phyloP scores from a whole-genome alignment of 2,329 filamentous ascomycete species.

The Aspergillus ochraceus region DNA sequence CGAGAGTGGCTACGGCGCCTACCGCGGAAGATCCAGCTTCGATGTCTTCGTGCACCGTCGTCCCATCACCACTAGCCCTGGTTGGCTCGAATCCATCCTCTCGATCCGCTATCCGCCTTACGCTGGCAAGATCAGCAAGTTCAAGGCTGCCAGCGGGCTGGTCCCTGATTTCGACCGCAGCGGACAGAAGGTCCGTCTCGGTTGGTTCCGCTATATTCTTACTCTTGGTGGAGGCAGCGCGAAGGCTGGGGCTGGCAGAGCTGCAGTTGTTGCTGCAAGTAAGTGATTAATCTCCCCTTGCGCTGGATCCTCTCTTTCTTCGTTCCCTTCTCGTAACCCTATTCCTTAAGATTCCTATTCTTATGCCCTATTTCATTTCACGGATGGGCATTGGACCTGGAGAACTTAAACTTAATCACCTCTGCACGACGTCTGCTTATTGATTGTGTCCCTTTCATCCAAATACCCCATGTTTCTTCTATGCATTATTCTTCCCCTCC shows the following conservation, averaged over 20 bases:
- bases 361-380: neutral
- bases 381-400: neutral
- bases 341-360: neutral
- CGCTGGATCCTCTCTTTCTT: neutral
- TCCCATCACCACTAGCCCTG: slow-evolving; percentile 58
- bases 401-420: neutral
- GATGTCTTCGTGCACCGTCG: slow-evolving; percentile 64
- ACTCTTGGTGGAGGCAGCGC: slow-evolving; percentile 43
- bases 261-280: slow-evolving; percentile 39
- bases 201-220: slow-evolving; percentile 41
- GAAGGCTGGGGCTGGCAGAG: slow-evolving; percentile 37
- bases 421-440: no score
- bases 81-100: slow-evolving; percentile 61
- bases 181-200: slow-evolving; percentile 45
- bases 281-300: slow-evolving; percentile 27
- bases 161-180: slow-evolving; percentile 63
- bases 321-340: neutral
- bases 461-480: slow-evolving; percentile 1
- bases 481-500: neutral
- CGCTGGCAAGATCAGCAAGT: slow-evolving; percentile 54
- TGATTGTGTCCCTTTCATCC: no score
- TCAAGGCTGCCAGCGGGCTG: slow-evolving; percentile 50
- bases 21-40: slow-evolving; percentile 72
- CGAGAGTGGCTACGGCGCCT: slow-evolving; percentile 71
- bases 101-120: slow-evolving; percentile 63